Base-by-base conservation (phyloP, 1,284 basidiomycete genomes). In the Pyrrhoderma lamaoense region DNA sequence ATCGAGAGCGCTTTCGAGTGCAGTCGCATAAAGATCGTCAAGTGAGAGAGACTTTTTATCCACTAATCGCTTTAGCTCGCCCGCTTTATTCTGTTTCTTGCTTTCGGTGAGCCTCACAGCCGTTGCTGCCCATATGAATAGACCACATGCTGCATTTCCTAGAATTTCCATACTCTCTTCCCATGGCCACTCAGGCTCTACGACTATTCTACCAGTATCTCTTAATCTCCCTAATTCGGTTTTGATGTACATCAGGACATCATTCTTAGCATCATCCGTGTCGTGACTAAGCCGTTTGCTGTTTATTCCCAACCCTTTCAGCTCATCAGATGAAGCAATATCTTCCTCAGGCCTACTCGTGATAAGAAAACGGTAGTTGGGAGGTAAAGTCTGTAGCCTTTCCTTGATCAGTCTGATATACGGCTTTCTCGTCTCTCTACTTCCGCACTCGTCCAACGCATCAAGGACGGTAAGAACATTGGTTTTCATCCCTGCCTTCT, bases 311-410 rank as follows among this genome's bases (percentile, higher is more conserved):
- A 11, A 11, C 5, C n/a, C n/a, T 31, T 5, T 11, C 27, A 31
- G 27, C 7, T 31, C 5, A 5, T 31, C 7, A 31, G 11, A 11
- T 11, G 5, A 31, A 11, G 27, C 11, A 31, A 31, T 31, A 5
- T 11, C 27, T 5, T 11, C 5, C 13, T 61, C 58, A 3, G 61
- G 59, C 3, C 62, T 62, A n/a, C 60, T 54, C 2, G 67, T 68
- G 19, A 69, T 37, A 8, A 69, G 43, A 34, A 69, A 44, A 3
- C 65, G 60, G 48, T 67, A 62, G 34, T 62, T 62, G 7, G 35
- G 22, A 2, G 66, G 65, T 23, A 69, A 58, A 13, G 55, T 42
- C 13, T 36, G 14, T 18, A 57, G 19, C 7, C 55, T 52, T 27
- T 44, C 37, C 2, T 49, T 52, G 22, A 64, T 48, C 27, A 31